Evolutionary conservation across 1,139 yeast species (phyloP), one percentile per base, ranked within the genome.

Genomic region (Diutina scorzettiae): DNA sequence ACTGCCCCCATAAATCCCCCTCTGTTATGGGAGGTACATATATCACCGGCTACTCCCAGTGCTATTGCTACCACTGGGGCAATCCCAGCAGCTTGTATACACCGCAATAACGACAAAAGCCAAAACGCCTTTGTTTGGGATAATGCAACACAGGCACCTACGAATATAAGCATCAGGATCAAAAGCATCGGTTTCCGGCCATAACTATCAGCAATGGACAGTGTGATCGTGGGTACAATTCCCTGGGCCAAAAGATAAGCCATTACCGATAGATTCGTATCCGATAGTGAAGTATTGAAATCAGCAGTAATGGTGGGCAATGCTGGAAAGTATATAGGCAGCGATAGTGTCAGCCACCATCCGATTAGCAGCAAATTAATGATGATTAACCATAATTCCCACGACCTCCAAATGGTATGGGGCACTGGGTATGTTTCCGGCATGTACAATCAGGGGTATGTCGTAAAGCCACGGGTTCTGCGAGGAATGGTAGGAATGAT

Each of bases 231-330:
- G 1, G 95, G 95, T 2, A 59, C 50, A 0, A 80, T 48, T 1
- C 87, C 91, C 55, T 84, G 95, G 44, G 78, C 72, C 6, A 81
- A 57, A 31, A 83, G 69, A 53, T 83, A 84, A 0, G 80, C 74
- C 5, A 84, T 87, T 27, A 85, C 78, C 0, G 91, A 70, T 23
- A 81, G 50, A 54, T 84, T 83, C 39, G 77, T 75, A 44, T 64
- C 57, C 43, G 74, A 79, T 24, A 73, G 69, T 4, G 76, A 55
- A 4, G 78, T 71, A 36, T 69, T 45, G 51, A 84, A 81, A 24
- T 72, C 59, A 0, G 55, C 48, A 24, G 74, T 69, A 5, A 84
- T 58, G 8, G 65, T 66, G 0, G 78, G 72, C 20, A 84, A 58
- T 0, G 84, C 86, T 0, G 93, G 93, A 55, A 79, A 78, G 53